These are phyloP conservation scores for Penicillium macrosclerotiorum DNA, from an alignment of 495 filamentous ascomycete species.

Conservation along the genomic window DNA sequence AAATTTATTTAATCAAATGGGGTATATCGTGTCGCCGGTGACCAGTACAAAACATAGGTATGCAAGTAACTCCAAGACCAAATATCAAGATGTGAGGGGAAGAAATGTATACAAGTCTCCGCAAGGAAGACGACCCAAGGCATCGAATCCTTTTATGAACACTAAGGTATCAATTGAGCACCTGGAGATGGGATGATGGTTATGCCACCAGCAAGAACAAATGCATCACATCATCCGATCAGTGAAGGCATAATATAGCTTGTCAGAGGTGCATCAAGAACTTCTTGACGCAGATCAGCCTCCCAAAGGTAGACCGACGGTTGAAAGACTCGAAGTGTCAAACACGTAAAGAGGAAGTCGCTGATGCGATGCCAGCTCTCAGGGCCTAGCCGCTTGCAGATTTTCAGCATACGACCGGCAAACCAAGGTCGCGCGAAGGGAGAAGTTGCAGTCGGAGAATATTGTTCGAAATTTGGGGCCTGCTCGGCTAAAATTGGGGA, in stretches of 20 bases:
- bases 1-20: too few species aligned
- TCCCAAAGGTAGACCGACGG: slow-evolving; percentile 27
- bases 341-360: slow-evolving; percentile 33
- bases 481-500: slow-evolving; percentile 1
- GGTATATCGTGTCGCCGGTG: too few species aligned
- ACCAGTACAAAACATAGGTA: too few species aligned
- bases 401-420: slow-evolving; percentile 41
- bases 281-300: slow-evolving; percentile 31
- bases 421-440: slow-evolving; percentile 40
- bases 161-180: neutral
- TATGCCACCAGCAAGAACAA: neutral
- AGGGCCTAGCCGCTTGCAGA: slow-evolving; percentile 36
- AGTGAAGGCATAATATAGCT: slow-evolving; percentile 36
- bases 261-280: slow-evolving; percentile 36
- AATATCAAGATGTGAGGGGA: too few species aligned
- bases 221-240: slow-evolving; percentile 4
- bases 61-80: slow-evolving; percentile 35
- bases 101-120: too few species aligned
- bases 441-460: slow-evolving; percentile 23
- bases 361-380: slow-evolving; percentile 32
- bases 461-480: slow-evolving; percentile 31
- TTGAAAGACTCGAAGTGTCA: slow-evolving; percentile 30
- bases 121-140: too few species aligned
- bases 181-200: neutral
- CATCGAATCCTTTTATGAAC: neutral